These are phyloP conservation scores for Astragalus membranaceus DNA, from an alignment of 306 rosid genomes.

Conservation along the genomic window DNA sequence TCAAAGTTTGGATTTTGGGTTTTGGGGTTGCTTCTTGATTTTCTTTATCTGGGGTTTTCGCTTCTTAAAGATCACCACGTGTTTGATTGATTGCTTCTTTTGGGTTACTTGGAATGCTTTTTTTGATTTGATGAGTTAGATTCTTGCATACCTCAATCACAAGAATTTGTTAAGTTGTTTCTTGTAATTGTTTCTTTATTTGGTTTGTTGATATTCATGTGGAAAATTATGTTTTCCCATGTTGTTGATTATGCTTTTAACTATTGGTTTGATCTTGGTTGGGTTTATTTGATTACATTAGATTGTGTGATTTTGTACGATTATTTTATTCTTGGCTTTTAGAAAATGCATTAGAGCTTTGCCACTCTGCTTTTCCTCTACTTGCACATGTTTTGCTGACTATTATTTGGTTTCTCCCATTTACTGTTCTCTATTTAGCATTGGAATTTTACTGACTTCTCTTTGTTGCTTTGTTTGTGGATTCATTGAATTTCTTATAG, in stretches of 20 bases:
- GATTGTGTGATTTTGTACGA: neutral
- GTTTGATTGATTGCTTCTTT: neutral
- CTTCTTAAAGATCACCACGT: neutral
- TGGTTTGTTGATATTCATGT: neutral
- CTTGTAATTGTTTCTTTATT: neutral
- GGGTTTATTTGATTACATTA: neutral
- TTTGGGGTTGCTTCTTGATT: conserved; percentile 4
- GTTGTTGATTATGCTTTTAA: neutral
- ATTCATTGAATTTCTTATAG: conserved; percentile 34
- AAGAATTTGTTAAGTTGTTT: neutral
- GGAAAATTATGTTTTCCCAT: neutral
- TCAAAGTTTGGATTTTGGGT: conserved; percentile 3
- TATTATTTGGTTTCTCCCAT: neutral
- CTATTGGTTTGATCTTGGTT: conserved; percentile 2
- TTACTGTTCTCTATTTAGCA: neutral
- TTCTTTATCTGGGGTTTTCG: conserved; percentile 5
- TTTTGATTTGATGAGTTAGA: neutral
- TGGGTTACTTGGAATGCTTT: neutral
- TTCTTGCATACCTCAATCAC: neutral
- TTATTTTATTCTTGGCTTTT: neutral
- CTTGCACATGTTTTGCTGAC: neutral
- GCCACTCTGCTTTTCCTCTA: neutral
- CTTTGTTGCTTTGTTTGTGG: conserved; percentile 9
- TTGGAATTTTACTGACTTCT: neutral
- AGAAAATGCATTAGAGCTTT: neutral